Conservation (phyloP, 306 rosid genomes). For the Lathyrus oleraceus region DNA sequence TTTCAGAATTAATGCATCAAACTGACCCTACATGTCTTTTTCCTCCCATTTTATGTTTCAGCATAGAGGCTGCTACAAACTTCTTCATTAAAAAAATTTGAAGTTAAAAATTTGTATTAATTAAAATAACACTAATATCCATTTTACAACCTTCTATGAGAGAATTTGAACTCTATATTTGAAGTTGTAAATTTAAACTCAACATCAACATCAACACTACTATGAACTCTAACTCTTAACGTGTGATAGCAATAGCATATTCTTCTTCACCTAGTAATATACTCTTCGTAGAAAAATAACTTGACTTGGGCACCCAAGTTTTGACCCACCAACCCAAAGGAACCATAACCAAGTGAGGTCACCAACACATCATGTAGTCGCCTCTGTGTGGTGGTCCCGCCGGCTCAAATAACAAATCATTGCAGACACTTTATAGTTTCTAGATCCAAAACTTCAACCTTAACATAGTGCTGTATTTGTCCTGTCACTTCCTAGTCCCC, state of each 20-base stretch:
- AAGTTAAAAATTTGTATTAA: too few relatives aligned
- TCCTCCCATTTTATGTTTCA: not conserved
- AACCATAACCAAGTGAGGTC: conserved; percentile 35
- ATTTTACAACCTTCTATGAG: too few relatives aligned
- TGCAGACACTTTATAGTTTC: conserved; percentile 48
- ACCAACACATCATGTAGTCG: conserved; percentile 13
- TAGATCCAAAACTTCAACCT: conserved; percentile 26
- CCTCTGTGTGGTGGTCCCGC: conserved; percentile 27
- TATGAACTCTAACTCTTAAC: not conserved
- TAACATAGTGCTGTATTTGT: conserved; percentile 14
- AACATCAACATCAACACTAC: not conserved
- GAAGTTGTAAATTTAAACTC: too few relatives aligned
- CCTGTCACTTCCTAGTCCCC: conserved; percentile 1
- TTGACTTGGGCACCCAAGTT: conserved; percentile 12
- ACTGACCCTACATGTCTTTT: conserved; percentile 15
- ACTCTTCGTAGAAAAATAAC: conserved; percentile 1
- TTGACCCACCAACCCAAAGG: not conserved
- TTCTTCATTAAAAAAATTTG: too few relatives aligned
- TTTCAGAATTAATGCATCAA: conserved; percentile 22
- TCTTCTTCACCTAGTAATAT: conserved; percentile 11
- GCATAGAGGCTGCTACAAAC: not conserved
- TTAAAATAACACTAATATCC: too few relatives aligned
- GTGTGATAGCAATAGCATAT: conserved; percentile 10
- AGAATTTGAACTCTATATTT: too few relatives aligned
- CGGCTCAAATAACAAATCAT: conserved; percentile 33